Conservation (phyloP, 768 basidiomycete genomes). For the Kwoniella newhampshirensis region DNA sequence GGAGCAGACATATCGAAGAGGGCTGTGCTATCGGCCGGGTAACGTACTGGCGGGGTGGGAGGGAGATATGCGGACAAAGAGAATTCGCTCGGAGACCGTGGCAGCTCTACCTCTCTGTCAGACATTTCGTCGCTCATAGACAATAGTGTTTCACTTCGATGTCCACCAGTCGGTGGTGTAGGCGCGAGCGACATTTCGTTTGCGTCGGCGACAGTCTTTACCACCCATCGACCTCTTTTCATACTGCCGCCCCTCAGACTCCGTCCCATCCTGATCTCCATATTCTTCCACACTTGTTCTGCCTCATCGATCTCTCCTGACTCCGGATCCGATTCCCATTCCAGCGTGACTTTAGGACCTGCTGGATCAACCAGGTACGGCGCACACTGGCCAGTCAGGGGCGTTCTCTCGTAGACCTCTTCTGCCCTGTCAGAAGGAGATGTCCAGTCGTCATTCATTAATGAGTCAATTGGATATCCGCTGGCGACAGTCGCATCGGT, state of each 20-base stretch:
- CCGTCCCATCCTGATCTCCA: slow-evolving; percentile 13
- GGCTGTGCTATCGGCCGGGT: slow-evolving; percentile 5
- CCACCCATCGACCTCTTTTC: slow-evolving; percentile 20
- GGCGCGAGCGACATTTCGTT: background rate
- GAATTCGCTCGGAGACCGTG: slow-evolving; percentile 17
- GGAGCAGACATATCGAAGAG: slow-evolving; percentile 36
- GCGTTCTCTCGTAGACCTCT: background rate
- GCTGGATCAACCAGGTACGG: slow-evolving; percentile 12
- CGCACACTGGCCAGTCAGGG: background rate
- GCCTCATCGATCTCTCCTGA: slow-evolving; percentile 15
- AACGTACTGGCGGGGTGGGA: background rate
- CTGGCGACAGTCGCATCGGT: slow-evolving; percentile 12
- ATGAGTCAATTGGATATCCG: too few relatives aligned
- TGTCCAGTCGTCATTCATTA: too few relatives aligned
- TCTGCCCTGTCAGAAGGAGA: too few relatives aligned
- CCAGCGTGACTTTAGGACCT: slow-evolving; percentile 15
- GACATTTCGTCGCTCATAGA: background rate
- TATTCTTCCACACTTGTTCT: slow-evolving; percentile 14
- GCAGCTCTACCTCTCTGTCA: background rate
- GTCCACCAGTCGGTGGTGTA: background rate
- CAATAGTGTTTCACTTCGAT: background rate
- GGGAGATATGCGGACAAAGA: slow-evolving; percentile 13
- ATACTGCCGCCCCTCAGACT: slow-evolving; percentile 9
- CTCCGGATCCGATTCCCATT: slow-evolving; percentile 22
- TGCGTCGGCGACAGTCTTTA: slow-evolving; percentile 8